Base-by-base conservation (phyloP, 108 stramenopile genomes). In the Nitzschia palea region DNA sequence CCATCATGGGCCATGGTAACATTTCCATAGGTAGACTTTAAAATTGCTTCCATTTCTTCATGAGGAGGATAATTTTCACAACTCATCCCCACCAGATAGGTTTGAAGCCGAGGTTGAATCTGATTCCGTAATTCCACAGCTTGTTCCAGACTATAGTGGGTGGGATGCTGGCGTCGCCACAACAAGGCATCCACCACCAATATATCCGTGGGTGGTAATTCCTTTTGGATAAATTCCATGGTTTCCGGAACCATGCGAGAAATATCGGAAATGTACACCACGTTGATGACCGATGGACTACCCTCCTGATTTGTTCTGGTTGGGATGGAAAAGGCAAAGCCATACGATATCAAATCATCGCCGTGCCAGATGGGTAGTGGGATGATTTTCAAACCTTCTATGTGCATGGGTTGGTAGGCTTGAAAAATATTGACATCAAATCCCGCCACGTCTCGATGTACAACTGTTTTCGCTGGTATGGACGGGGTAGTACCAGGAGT, bases 351-450 rank as follows among this genome's bases (percentile, higher is more conserved):
- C 58, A 90, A 76, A 66, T 95, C 93, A 67, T 86, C 90, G 1
- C 93, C 93, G 66, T 95, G 93, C 82, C 79, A 83, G 0, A 95
- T 87, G 34, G 93, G 93, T 25, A 95, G 68, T 15, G 93, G 90
- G 5, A 75, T 80, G 65, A 95, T 85, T n/a, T 70, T 30, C 0
- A 95, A 56, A 27, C 84, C 87, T 64, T 68, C 74, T 6, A 77
- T 77, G 9, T 70, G n/a, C 22, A 90, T 79, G 33, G 84, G 77
- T 44, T 65, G n/a, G 70, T 86, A 95, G 40, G 51, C 44, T 51
- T 76, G 34, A 47, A 95, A 77, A 0, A 79, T 66, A 31, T 58
- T 55, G 43, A 86, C 87, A 44, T 86, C 75, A 26, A 95, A 67
- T 27, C 79, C 65, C 4, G 90, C 89, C 8, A 91, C 90, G 47